phyloP scores from a whole-genome alignment of 139 green algal genomes.

The Micractinium conductrix region DNA sequence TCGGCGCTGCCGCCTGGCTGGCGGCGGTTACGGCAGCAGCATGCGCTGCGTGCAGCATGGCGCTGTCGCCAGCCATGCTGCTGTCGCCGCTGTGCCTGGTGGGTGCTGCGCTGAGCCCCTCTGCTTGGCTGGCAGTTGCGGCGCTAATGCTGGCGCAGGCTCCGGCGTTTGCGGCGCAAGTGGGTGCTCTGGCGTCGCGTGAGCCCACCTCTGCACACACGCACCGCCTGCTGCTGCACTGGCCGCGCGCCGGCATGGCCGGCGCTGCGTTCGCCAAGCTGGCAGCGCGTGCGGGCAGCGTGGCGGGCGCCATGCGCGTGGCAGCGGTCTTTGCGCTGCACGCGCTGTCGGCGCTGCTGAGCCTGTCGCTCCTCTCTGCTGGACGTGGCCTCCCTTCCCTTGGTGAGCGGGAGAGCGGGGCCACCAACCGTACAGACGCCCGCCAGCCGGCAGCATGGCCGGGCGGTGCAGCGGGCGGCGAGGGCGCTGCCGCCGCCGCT shows the following conservation, averaged over 20 bases:
- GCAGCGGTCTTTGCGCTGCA: conserved; percentile 13
- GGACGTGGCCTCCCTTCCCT: background rate
- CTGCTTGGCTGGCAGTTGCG: background rate
- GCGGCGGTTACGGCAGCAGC: background rate
- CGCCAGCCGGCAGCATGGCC: too few species aligned
- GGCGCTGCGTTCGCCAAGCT: background rate
- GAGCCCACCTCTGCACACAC: background rate
- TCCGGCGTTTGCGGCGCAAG: conserved; percentile 2
- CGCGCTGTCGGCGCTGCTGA: conserved; percentile 7
- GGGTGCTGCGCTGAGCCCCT: background rate
- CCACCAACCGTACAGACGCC: too few species aligned
- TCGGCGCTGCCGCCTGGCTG: conserved; percentile 24
- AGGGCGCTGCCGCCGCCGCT: too few species aligned
- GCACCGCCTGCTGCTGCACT: conserved; percentile 13
- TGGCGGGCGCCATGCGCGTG: background rate
- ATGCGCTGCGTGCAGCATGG: background rate
- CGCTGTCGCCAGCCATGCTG: background rate
- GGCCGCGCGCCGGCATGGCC: background rate
- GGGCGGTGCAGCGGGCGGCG: too few species aligned
- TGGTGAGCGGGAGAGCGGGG: background rate
- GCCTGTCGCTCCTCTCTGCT: background rate
- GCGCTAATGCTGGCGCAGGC: conserved; percentile 7
- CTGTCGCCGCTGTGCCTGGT: conserved; percentile 15
- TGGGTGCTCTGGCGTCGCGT: background rate
- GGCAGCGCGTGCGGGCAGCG: background rate